A percentile compares a stretch with the other conserved stretches of the same genome.
These are phyloP conservation scores for Ascochyta koolunga DNA, from an alignment of 2,329 filamentous ascomycete genomes.

Conservation along the genomic window DNA sequence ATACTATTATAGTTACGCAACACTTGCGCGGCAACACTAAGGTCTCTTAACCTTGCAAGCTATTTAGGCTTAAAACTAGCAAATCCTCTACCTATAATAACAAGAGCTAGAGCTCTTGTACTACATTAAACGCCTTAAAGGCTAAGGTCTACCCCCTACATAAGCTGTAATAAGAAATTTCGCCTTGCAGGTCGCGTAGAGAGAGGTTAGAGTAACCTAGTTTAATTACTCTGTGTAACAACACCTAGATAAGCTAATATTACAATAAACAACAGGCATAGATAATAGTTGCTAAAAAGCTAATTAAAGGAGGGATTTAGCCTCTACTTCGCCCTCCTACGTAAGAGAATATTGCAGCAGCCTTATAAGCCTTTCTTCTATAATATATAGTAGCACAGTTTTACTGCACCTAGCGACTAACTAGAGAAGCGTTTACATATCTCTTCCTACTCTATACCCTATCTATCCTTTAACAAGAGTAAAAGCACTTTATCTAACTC, in stretches of 20 bases:
- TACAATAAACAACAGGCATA: too few species aligned
- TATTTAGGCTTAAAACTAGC: not conserved
- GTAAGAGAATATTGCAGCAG: not conserved
- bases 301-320: slow-evolving; percentile 10
- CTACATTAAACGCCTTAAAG: slow-evolving; percentile 19
- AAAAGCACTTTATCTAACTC: slow-evolving; percentile 19
- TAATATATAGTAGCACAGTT: slow-evolving; percentile 19
- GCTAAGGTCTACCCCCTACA: slow-evolving; percentile 20
- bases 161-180: slow-evolving; percentile 20
- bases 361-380: slow-evolving; percentile 8
- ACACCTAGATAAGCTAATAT: too few species aligned
- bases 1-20: not conserved
- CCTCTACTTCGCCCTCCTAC: too few species aligned
- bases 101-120: slow-evolving; percentile 18
- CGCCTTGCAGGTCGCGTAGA: slow-evolving; percentile 16
- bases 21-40: not conserved
- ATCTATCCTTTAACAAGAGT: slow-evolving; percentile 18
- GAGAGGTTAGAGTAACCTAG: slow-evolving; percentile 6
- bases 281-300: not conserved
- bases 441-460: slow-evolving; percentile 17
- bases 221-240: slow-evolving; percentile 11
- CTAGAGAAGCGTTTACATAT: slow-evolving; percentile 21
- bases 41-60: not conserved
- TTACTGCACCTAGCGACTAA: slow-evolving; percentile 10
- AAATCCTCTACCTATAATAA: slow-evolving; percentile 6